Evolutionary conservation across 192 early-diverging fungal species (phyloP).

Genomic region (Entrophospora sp.): DNA sequence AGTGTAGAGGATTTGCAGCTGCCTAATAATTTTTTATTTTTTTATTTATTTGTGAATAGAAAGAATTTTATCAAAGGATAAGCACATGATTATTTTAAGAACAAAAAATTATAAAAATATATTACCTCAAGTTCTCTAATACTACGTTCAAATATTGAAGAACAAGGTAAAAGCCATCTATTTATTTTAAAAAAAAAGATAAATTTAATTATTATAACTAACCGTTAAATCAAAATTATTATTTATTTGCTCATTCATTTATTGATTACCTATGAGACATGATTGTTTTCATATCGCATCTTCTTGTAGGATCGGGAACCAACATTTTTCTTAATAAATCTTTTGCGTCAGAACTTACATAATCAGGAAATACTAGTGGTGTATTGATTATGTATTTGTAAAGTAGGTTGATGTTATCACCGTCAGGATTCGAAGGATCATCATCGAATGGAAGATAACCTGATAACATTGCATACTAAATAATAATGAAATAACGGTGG

Average conservation of each 20-base stretch:
- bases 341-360: conserved; percentile 64
- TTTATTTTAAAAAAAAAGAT: not conserved
- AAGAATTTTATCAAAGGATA: too few species aligned
- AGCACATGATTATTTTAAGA: too few species aligned
- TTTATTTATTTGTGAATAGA: too few species aligned
- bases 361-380: conserved; percentile 78
- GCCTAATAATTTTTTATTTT: too few species aligned
- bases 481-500: not conserved
- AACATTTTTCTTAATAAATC: conserved; percentile 85
- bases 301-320: conserved; percentile 74
- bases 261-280: conserved; percentile 53
- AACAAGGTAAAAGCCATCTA: conserved; percentile 46
- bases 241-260: too few species aligned
- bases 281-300: conserved; percentile 65
- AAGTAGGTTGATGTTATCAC: conserved; percentile 79
- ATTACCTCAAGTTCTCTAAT: conserved; percentile 29
- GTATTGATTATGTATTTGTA: conserved; percentile 80
- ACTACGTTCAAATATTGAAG: conserved; percentile 36
- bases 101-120: too few species aligned
- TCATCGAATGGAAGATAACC: conserved; percentile 88
- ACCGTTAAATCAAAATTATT: too few species aligned
- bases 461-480: conserved; percentile 76
- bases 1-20: not conserved
- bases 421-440: conserved; percentile 82
- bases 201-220: too few species aligned